Conservation (phyloP, 768 basidiomycete species). For the Chlorophyllum brunneum region DNA sequence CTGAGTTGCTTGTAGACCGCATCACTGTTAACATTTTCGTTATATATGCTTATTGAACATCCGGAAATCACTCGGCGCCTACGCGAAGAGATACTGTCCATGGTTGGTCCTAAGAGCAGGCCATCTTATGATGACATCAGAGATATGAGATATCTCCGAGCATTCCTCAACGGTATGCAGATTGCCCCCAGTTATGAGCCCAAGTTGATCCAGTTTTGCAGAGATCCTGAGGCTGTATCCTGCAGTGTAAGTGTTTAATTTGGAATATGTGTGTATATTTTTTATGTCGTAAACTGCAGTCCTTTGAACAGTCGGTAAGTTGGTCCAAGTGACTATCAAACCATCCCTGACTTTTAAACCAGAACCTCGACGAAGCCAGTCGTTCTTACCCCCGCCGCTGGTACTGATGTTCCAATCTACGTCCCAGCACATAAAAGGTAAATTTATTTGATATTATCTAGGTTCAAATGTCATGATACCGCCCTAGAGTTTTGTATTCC, state of each 20-base stretch:
- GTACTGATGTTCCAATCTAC: conserved; percentile 22
- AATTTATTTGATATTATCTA: background rate
- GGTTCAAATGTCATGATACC: background rate
- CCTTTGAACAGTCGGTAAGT: conserved; percentile 9
- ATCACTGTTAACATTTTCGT: conserved; percentile 34
- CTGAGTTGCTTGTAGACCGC: too few species aligned
- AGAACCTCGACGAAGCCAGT: conserved; percentile 16
- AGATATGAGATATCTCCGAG: conserved; percentile 31
- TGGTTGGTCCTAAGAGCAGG: conserved; percentile 27
- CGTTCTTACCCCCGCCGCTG: conserved; percentile 12
- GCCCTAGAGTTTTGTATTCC: conserved; percentile 9
- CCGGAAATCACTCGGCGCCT: conserved; percentile 31
- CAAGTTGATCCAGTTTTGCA: background rate
- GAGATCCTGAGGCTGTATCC: conserved; percentile 16
- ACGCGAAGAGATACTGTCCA: conserved; percentile 31
- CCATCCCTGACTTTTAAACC: background rate
- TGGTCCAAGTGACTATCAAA: too few species aligned
- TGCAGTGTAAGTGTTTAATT: conserved; percentile 13
- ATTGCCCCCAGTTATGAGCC: background rate
- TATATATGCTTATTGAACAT: conserved; percentile 37
- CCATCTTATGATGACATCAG: conserved; percentile 41
- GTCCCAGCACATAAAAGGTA: conserved; percentile 18
- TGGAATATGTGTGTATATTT: background rate
- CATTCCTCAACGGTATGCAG: conserved; percentile 22
- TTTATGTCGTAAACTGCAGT: background rate